Evolutionary conservation across 2,329 filamentous ascomycete species (phyloP), one percentile per base, ranked within the genome.

Genomic region (Cladosporium sp.): DNA sequence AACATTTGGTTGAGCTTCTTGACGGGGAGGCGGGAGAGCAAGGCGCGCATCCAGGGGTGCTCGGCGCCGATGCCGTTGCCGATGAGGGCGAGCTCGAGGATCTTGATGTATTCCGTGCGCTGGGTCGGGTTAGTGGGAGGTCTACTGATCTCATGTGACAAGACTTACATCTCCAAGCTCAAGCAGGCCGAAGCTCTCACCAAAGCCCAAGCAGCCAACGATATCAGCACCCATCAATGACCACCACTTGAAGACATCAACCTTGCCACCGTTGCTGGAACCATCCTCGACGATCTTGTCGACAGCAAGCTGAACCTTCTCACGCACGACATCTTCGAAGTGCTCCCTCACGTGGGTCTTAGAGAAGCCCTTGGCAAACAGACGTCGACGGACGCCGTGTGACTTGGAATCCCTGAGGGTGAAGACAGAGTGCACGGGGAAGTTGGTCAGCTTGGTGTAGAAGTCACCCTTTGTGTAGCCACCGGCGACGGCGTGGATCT

Each of bases 241-340:
- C 48, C 48, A 67, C 72, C 72, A 74, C 45, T 71, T 70, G 46
- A 72, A 54, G 9, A 73, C 53, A 58, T 75, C 71, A 6, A 66
- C 67, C 1, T 42, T 32, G n/a, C 70, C 69, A 63, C 46, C 64
- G 31, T 67, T 46, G 49, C 46, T 59, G 8, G 44, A 46, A 14
- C 58, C 54, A 19, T 66, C 65, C 1, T 54, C 53, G 31, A 60
- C 61, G 42, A 73, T 71, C 40, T 63, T 62, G 4, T 54, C 31
- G 2, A 74, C 64, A 3, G 66, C 66, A 16, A 70, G 57, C 14
- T 54, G 53, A 1, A 65, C 63, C 56, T 67, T 70, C 37, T 66
- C 60, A 19, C 63, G 58, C 5, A 74, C 64, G 18, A 62, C 58
- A 0, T 42, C 43, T 31, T 74, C 70, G 67, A 69, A 74, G 42